These are phyloP conservation scores for Syzygium aqueum DNA, from an alignment of 345 rosid genomes.

Conservation along the genomic window DNA sequence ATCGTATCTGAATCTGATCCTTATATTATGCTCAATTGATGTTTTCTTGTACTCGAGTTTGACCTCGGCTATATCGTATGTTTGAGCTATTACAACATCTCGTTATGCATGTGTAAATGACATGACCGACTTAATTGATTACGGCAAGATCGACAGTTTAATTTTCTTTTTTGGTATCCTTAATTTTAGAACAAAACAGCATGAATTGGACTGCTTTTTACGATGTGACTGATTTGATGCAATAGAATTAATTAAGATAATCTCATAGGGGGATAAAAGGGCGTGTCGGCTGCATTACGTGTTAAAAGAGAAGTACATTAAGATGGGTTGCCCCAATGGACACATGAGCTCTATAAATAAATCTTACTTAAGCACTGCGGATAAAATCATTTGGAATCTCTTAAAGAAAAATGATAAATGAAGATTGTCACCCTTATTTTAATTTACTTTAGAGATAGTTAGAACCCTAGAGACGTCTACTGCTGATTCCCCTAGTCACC, in stretches of 20 bases:
- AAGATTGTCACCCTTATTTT: neutral
- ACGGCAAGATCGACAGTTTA: neutral
- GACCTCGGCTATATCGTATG: neutral
- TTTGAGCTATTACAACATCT: neutral
- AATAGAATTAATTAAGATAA: no score
- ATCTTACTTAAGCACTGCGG: neutral
- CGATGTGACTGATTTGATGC: neutral
- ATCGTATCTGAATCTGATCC: neutral
- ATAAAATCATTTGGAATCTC: no score
- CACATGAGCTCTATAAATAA: no score
- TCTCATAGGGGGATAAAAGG: neutral
- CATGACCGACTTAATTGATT: neutral
- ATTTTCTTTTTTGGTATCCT: neutral
- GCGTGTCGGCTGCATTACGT: neutral
- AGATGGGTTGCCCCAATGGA: neutral
- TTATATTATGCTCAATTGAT: neutral
- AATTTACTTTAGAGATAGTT: no score
- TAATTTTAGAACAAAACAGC: neutral
- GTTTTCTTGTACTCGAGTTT: neutral
- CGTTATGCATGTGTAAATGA: neutral
- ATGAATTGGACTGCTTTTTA: neutral
- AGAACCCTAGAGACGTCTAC: no score
- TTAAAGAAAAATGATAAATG: neutral
- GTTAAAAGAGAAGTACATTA: neutral
- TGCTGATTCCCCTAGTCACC: neutral